These are phyloP conservation scores for Trichomonascaceae sp. DNA, from an alignment of 1,139 yeast genomes.

Conservation along the genomic window DNA sequence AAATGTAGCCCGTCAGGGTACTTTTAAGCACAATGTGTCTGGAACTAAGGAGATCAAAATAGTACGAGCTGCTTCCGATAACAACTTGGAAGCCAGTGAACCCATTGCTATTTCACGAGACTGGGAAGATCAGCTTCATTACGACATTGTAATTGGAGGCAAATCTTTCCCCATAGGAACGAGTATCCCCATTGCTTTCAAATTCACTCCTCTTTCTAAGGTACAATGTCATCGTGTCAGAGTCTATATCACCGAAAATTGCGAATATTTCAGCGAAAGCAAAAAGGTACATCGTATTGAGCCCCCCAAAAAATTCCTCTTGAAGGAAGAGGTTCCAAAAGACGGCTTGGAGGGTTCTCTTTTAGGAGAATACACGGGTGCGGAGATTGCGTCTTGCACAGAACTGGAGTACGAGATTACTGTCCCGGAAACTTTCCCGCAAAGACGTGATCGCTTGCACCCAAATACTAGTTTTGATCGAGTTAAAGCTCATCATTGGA, in stretches of 20 bases:
- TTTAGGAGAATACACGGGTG: conserved; percentile 32
- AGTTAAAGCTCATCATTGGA: conserved; percentile 90
- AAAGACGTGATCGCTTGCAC: conserved; percentile 45
- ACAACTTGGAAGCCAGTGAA: conserved; percentile 79
- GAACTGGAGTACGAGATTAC: conserved; percentile 81
- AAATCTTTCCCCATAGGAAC: conserved; percentile 82
- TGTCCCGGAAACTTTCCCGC: conserved; percentile 58
- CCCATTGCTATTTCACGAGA: conserved; percentile 86
- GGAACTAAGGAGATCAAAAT: conserved; percentile 62
- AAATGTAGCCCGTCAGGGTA: conserved; percentile 64
- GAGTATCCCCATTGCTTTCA: conserved; percentile 74
- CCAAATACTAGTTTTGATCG: conserved; percentile 77
- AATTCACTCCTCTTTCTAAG: conserved; percentile 80
- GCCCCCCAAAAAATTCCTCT: conserved; percentile 71
- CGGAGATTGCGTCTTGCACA: conserved; percentile 39
- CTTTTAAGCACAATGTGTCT: conserved; percentile 70
- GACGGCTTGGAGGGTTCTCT: conserved; percentile 39
- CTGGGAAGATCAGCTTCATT: conserved; percentile 89
- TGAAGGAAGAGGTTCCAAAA: conserved; percentile 72
- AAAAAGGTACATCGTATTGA: conserved; percentile 88
- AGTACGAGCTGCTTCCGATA: conserved; percentile 71
- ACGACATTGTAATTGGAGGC: conserved; percentile 83
- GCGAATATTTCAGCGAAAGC: conserved; percentile 81
- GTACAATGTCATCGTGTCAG: conserved; percentile 81
- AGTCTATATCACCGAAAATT: conserved; percentile 77